These are phyloP conservation scores for Yarrowia sp. DNA, from an alignment of 805 yeast species.

Conservation along the genomic window DNA sequence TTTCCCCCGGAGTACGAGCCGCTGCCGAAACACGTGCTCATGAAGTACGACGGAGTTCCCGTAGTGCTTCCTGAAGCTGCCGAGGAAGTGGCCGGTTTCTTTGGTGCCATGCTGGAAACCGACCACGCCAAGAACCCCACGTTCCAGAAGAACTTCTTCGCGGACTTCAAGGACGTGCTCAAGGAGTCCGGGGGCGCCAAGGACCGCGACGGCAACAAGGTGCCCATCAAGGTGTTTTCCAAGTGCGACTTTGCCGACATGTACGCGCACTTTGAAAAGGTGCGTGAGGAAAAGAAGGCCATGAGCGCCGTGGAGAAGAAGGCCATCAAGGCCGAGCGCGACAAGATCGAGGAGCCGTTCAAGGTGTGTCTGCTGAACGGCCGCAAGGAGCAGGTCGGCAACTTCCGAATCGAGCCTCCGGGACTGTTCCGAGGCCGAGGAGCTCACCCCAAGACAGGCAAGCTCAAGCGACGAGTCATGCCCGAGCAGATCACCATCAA, in stretches of 20 bases:
- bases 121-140: constrained; percentile 89
- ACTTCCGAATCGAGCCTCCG: constrained; percentile 95
- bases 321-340: constrained; percentile 71
- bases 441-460: constrained; percentile 95
- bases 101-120: constrained; percentile 83
- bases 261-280: constrained; percentile 69
- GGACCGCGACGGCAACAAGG: constrained; percentile 48
- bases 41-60: constrained; percentile 77
- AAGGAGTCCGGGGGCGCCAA: constrained; percentile 72
- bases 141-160: constrained; percentile 85
- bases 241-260: constrained; percentile 82
- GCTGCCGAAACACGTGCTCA: constrained; percentile 75
- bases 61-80: constrained; percentile 79
- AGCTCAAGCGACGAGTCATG: constrained; percentile 78
- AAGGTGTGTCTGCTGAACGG: constrained; percentile 85
- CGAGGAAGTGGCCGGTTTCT: constrained; percentile 97
- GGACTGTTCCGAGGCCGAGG: constrained; percentile 96
- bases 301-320: constrained; percentile 79
- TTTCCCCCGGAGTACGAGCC: constrained; percentile 94
- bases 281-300: constrained; percentile 74
- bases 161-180: constrained; percentile 74
- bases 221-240: constrained; percentile 62
- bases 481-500: constrained; percentile 92
- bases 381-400: constrained; percentile 89
- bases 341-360: constrained; percentile 77